Conservation (phyloP, 306 rosid species). For the Casuarina equisetifolia region DNA sequence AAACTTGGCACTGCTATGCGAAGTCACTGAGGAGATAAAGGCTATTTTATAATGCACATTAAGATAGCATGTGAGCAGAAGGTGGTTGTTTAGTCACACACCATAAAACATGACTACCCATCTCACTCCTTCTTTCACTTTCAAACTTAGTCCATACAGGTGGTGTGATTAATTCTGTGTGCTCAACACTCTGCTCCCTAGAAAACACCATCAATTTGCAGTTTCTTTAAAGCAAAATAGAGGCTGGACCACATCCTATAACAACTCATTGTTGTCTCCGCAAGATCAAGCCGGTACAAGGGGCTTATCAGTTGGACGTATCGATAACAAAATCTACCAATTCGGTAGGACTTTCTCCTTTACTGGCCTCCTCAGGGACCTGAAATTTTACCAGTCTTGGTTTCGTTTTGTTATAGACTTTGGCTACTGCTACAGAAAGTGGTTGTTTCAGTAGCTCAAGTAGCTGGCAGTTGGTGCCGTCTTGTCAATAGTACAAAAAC, state of each 20-base stretch:
- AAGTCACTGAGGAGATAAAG: conserved; percentile 40
- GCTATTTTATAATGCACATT: conserved; percentile 47
- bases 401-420: too few relatives aligned
- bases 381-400: too few relatives aligned
- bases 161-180: conserved; percentile 51
- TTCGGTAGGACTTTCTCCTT: neutral
- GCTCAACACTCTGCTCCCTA: conserved; percentile 29
- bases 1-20: conserved; percentile 34
- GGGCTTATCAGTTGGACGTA: conserved; percentile 13
- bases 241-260: conserved; percentile 38
- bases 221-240: conserved; percentile 4
- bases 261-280: conserved; percentile 14
- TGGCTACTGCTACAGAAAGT: neutral
- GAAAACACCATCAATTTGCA: conserved; percentile 33
- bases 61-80: conserved; percentile 62
- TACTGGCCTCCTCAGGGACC: too few relatives aligned
- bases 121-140: conserved; percentile 41
- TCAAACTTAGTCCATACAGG: conserved; percentile 43
- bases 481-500: conserved; percentile 30
- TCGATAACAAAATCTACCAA: neutral
- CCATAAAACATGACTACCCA: conserved; percentile 80
- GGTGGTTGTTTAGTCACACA: conserved; percentile 99
- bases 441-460: conserved; percentile 8
- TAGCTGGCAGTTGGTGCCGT: conserved; percentile 25
- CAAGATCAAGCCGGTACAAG: conserved; percentile 27